phyloP scores from a whole-genome alignment of 495 filamentous ascomycete species.

The Penicillium crystallinum region DNA sequence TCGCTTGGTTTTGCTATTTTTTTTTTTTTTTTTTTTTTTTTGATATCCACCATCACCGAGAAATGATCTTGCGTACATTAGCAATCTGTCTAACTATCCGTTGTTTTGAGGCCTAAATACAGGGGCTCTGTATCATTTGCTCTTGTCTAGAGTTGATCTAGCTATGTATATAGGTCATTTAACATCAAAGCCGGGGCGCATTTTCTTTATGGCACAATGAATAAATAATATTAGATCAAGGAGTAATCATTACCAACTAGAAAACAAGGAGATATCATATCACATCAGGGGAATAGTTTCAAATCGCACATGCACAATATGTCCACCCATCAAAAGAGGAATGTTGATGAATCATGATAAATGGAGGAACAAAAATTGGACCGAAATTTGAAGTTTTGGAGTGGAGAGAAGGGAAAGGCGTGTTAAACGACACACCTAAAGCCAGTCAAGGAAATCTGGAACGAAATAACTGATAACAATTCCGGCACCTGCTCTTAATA shows the following conservation, averaged over 20 bases:
- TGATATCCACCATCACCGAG: conserved; percentile 1
- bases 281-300: conserved; percentile 4
- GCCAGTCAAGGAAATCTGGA: conserved; percentile 89
- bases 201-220: not conserved
- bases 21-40: conserved; percentile 1
- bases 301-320: not conserved
- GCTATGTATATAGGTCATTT: too few relatives aligned
- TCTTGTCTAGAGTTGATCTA: too few relatives aligned
- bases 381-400: not conserved
- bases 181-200: too few relatives aligned
- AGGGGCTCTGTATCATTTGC: too few relatives aligned
- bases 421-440: conserved; percentile 23
- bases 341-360: not conserved
- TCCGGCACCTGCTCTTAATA: conserved; percentile 83
- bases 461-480: conserved; percentile 94
- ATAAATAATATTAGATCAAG: not conserved
- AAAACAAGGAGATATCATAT: not conserved
- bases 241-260: not conserved
- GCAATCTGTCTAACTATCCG: too few relatives aligned
- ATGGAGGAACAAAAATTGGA: not conserved
- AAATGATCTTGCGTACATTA: not conserved
- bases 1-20: not conserved
- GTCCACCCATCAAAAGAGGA: not conserved
- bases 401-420: not conserved
- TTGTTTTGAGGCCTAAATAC: too few relatives aligned